These are phyloP conservation scores for Neurospora africana DNA, from an alignment of 495 filamentous ascomycete genomes.

Conservation along the genomic window DNA sequence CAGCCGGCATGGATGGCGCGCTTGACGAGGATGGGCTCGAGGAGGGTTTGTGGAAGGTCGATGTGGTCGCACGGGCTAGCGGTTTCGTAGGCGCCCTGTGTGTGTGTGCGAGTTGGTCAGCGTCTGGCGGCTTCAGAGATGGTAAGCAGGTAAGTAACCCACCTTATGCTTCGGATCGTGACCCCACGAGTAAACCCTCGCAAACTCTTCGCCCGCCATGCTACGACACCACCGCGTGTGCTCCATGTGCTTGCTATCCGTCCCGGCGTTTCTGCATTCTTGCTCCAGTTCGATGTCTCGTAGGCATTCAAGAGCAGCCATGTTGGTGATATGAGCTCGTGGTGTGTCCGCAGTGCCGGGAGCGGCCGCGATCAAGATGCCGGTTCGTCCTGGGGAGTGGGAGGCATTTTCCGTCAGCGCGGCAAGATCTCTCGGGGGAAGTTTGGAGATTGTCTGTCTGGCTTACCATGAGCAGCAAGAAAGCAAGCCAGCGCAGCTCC, in stretches of 20 bases:
- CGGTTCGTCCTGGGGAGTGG: constrained; percentile 27
- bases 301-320: constrained; percentile 35
- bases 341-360: constrained; percentile 42
- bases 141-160: neutral
- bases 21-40: constrained; percentile 43
- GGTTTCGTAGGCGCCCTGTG: constrained; percentile 42
- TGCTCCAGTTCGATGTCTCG: constrained; percentile 42
- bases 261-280: constrained; percentile 26
- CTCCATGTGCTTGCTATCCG: constrained; percentile 30
- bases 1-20: constrained; percentile 33
- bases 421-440: too few relatives aligned
- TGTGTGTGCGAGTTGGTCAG: neutral
- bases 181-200: constrained; percentile 43
- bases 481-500: constrained; percentile 46
- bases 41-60: constrained; percentile 40
- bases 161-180: constrained; percentile 37
- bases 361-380: constrained; percentile 37
- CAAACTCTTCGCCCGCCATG: constrained; percentile 47
- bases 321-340: constrained; percentile 46
- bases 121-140: constrained; percentile 2
- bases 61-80: constrained; percentile 38
- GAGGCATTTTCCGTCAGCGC: too few relatives aligned
- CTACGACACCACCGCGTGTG: constrained; percentile 45
- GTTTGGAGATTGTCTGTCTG: too few relatives aligned
- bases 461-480: constrained; percentile 42